Evolutionary conservation across 768 basidiomycete genomes (phyloP).

Genomic region (Leccinum pellstonianum): DNA sequence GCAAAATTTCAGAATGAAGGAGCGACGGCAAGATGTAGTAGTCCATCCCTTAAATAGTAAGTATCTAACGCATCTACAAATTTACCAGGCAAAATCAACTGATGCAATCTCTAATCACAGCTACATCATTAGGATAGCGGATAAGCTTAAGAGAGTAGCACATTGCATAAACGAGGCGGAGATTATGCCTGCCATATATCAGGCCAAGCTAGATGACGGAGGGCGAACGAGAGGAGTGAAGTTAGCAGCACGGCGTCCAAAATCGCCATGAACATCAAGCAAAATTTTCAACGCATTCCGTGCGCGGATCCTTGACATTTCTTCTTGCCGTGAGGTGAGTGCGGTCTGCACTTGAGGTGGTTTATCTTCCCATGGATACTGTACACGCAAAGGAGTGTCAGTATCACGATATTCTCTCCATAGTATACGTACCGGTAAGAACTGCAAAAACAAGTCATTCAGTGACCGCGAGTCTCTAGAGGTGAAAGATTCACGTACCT

Average conservation of each 20-base stretch:
- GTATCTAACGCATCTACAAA: background rate
- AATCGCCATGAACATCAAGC: constrained; percentile 88
- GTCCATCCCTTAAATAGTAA: constrained; percentile 7
- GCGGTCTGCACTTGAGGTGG: constrained; percentile 67
- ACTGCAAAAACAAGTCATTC: constrained; percentile 20
- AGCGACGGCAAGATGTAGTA: constrained; percentile 1
- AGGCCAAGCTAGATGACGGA: constrained; percentile 21
- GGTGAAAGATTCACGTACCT: constrained; percentile 39
- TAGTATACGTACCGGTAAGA: constrained; percentile 30
- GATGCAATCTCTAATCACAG: constrained; percentile 11
- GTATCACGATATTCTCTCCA: constrained; percentile 1
- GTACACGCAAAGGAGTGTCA: constrained; percentile 12
- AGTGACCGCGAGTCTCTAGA: background rate
- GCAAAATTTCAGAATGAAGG: background rate
- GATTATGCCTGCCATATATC: constrained; percentile 4
- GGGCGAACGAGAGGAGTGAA: constrained; percentile 28
- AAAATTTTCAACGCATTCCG: constrained; percentile 93
- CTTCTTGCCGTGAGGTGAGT: constrained; percentile 70
- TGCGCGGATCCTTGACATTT: constrained; percentile 86
- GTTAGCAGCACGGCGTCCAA: constrained; percentile 58
- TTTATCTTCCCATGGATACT: constrained; percentile 83
- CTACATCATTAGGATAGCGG: constrained; percentile 20
- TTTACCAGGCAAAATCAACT: constrained; percentile 1
- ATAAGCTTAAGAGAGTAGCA: constrained; percentile 13
- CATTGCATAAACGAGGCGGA: background rate